These are phyloP conservation scores for Cubamyces sp. DNA, from an alignment of 768 basidiomycete genomes.

Conservation along the genomic window DNA sequence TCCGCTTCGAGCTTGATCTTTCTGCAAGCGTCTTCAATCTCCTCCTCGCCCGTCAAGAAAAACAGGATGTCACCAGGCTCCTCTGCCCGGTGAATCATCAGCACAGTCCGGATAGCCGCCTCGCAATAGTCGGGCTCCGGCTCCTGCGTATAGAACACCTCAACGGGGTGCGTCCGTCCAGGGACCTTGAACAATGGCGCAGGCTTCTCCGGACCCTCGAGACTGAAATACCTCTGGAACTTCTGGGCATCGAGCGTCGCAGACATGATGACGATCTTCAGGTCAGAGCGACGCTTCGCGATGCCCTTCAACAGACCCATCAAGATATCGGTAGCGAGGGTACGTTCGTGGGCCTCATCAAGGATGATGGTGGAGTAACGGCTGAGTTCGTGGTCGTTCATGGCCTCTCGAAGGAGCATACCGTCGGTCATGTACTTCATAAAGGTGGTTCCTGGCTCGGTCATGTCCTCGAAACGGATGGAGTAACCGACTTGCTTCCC, in stretches of 20 bases:
- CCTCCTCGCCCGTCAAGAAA: slow-evolving; percentile 98
- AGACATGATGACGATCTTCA: slow-evolving; percentile 98
- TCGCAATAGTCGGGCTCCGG: slow-evolving; percentile 97
- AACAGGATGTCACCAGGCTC: slow-evolving; percentile 90
- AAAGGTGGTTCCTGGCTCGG: slow-evolving; percentile 87
- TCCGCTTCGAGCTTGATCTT: slow-evolving; percentile 94
- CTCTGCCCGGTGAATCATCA: slow-evolving; percentile 97
- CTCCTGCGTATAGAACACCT: slow-evolving; percentile 92
- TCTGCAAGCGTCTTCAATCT: slow-evolving; percentile 95
- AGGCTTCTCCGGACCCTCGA: slow-evolving; percentile 20
- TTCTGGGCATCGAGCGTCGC: slow-evolving; percentile 97
- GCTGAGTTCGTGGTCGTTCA: slow-evolving; percentile 89
- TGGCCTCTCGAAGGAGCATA: slow-evolving; percentile 97
- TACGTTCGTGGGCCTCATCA: slow-evolving; percentile 98
- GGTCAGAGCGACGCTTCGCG: slow-evolving; percentile 77
- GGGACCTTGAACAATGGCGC: slow-evolving; percentile 37
- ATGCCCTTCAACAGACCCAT: slow-evolving; percentile 95
- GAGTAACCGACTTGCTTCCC: slow-evolving; percentile 97
- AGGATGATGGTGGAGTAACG: slow-evolving; percentile 98
- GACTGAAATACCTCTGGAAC: slow-evolving; percentile 92
- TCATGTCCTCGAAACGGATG: slow-evolving; percentile 98
- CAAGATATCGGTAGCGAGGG: slow-evolving; percentile 95
- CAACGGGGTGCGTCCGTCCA: slow-evolving; percentile 77
- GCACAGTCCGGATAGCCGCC: slow-evolving; percentile 92
- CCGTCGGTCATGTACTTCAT: slow-evolving; percentile 99